A percentile compares a stretch with the other conserved stretches of the same genome.
Evolutionary conservation across 2,329 filamentous ascomycete genomes (phyloP).

Genomic region (Monosporascus sp.): DNA sequence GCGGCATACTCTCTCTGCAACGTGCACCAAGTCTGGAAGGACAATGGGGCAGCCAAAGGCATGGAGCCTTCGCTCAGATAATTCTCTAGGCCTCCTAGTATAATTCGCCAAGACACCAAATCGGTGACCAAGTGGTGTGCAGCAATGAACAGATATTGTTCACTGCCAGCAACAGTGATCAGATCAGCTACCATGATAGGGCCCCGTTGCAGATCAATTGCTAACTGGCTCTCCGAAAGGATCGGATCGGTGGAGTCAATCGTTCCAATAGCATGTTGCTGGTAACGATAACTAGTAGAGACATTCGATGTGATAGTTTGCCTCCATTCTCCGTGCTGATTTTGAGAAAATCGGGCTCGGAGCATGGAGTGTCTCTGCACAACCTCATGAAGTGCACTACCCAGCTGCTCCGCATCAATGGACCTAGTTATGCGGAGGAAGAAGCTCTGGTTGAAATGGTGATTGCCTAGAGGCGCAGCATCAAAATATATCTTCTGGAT

Average conservation of each 20-base stretch:
- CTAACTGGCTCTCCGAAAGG: not conserved
- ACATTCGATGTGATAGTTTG: not conserved
- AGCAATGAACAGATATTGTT: not conserved
- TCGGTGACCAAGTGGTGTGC: not conserved
- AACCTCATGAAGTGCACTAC: not conserved
- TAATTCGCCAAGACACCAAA: not conserved
- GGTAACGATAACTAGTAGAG: not conserved
- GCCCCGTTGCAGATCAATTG: not conserved
- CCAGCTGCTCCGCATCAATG: not conserved
- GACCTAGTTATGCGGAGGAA: not conserved
- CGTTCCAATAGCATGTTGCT: not conserved
- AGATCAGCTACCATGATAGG: not conserved
- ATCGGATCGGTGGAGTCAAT: not conserved
- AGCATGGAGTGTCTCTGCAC: not conserved
- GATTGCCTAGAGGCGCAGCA: not conserved
- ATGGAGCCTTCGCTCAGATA: not conserved
- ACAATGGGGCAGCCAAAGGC: not conserved
- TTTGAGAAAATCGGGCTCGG: not conserved
- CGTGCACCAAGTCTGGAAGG: not conserved
- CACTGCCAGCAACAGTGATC: not conserved
- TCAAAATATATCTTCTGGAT: not conserved
- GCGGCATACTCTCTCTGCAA: not conserved
- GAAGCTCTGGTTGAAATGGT: not conserved
- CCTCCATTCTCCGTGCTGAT: not conserved
- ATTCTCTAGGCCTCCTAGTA: not conserved